phyloP scores from a whole-genome alignment of 495 filamentous ascomycete species.

The Aspergillus kassunensis region DNA sequence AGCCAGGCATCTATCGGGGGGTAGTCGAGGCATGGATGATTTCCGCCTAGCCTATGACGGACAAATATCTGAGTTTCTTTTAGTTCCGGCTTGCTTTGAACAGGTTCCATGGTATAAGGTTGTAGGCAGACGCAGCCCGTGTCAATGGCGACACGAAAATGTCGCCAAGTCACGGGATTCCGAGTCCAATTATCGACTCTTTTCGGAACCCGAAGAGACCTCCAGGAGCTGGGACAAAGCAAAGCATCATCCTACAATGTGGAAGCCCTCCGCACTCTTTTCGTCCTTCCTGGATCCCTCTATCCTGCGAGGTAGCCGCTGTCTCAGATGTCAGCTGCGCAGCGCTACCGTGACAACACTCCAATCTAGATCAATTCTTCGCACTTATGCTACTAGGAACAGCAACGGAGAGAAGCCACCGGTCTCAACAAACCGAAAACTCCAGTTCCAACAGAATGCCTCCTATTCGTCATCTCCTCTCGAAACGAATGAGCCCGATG shows the following conservation, averaged over 20 bases:
- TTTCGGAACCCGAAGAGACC: neutral
- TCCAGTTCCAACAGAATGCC: slow-evolving; percentile 35
- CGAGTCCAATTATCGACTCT: slow-evolving; percentile 16
- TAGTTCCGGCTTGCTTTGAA: neutral
- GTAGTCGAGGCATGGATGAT: slow-evolving; percentile 16
- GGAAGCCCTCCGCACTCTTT: slow-evolving; percentile 25
- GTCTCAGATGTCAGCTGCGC: slow-evolving; percentile 40
- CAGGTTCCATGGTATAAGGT: slow-evolving; percentile 9
- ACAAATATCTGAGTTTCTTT: too few species aligned
- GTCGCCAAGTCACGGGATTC: slow-evolving; percentile 37
- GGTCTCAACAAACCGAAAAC: slow-evolving; percentile 7
- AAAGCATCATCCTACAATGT: slow-evolving; percentile 25
- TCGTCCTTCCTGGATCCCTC: slow-evolving; percentile 20
- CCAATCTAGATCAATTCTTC: slow-evolving; percentile 23
- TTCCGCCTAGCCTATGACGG: slow-evolving; percentile 10
- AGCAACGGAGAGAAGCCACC: slow-evolving; percentile 15
- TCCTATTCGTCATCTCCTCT: slow-evolving; percentile 14
- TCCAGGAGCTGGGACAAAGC: neutral
- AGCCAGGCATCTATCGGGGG: slow-evolving; percentile 11
- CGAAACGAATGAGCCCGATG: slow-evolving; percentile 37
- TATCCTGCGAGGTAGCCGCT: slow-evolving; percentile 30
- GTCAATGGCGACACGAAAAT: slow-evolving; percentile 28
- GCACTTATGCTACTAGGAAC: slow-evolving; percentile 29
- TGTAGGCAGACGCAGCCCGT: slow-evolving; percentile 19
- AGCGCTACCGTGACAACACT: slow-evolving; percentile 20